These are phyloP conservation scores for Thecaphora thlaspeos DNA, from an alignment of 1,284 basidiomycete species.

Conservation along the genomic window DNA sequence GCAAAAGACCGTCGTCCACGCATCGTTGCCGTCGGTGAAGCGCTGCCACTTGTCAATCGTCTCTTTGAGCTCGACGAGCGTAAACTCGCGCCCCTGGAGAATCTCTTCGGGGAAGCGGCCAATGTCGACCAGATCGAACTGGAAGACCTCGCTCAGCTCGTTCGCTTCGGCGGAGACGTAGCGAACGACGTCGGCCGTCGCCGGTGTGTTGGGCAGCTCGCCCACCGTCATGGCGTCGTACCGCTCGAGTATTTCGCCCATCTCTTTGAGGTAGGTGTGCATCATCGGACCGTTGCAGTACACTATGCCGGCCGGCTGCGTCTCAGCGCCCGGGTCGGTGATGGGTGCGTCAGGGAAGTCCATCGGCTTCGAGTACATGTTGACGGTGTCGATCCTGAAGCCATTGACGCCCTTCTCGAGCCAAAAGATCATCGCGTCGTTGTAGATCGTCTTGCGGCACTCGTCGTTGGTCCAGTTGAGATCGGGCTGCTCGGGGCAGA, in stretches of 20 bases:
- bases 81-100: slow-evolving; percentile 63
- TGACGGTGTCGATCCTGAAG: slow-evolving; percentile 62
- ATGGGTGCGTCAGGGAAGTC: slow-evolving; percentile 55
- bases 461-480: slow-evolving; percentile 72
- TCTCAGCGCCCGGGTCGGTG: slow-evolving; percentile 63
- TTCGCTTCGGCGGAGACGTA: slow-evolving; percentile 68
- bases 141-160: slow-evolving; percentile 66
- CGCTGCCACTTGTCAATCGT: slow-evolving; percentile 67
- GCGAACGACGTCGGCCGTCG: slow-evolving; percentile 62
- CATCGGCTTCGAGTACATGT: slow-evolving; percentile 51
- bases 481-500: slow-evolving; percentile 71
- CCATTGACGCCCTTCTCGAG: slow-evolving; percentile 72
- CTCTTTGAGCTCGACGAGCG: slow-evolving; percentile 65
- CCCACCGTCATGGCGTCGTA: slow-evolving; percentile 68
- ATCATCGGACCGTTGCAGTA: slow-evolving; percentile 59
- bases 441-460: slow-evolving; percentile 64
- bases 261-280: slow-evolving; percentile 69
- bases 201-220: slow-evolving; percentile 61
- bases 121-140: slow-evolving; percentile 68
- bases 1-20: slow-evolving; percentile 43
- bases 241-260: slow-evolving; percentile 61
- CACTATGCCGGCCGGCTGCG: slow-evolving; percentile 64
- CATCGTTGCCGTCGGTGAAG: slow-evolving; percentile 33
- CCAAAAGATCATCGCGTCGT: slow-evolving; percentile 72
- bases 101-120: slow-evolving; percentile 57